Percentiles rank a stretch among this genome's conserved stretches.
These are phyloP conservation scores for Lactarius evosmus DNA, from an alignment of 768 basidiomycete genomes.

Conservation along the genomic window DNA sequence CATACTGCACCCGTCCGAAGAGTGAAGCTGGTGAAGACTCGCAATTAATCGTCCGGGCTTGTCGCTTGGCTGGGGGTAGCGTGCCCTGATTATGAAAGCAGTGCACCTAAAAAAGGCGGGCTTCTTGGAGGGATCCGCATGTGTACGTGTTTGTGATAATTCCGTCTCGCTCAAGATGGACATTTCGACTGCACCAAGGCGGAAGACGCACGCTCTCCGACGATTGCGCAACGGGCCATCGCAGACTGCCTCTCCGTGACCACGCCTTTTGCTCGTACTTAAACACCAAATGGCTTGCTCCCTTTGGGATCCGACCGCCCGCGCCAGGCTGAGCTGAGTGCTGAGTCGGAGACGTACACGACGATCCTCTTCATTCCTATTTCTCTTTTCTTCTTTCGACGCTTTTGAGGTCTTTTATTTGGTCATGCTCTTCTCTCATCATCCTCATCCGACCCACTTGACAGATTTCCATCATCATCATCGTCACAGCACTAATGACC, in stretches of 20 bases:
- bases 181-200: not conserved
- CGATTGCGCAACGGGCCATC: not conserved
- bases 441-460: conserved; percentile 3
- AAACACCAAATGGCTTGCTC: conserved; percentile 28
- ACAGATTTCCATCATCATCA: conserved; percentile 18
- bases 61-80: not conserved
- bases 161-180: not conserved
- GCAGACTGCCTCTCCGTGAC: conserved; percentile 12
- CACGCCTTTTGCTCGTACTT: conserved; percentile 25
- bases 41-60: conserved; percentile 14
- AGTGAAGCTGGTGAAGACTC: not conserved
- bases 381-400: not conserved
- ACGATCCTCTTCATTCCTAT: conserved; percentile 18
- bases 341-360: too few species aligned
- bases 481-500: conserved; percentile 6
- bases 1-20: conserved; percentile 1
- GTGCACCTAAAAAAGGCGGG: not conserved
- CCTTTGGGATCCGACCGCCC: conserved; percentile 17
- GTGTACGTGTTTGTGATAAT: not conserved
- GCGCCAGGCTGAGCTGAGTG: conserved; percentile 12
- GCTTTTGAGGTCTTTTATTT: conserved; percentile 4
- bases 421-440: conserved; percentile 18
- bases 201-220: not conserved
- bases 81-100: conserved; percentile 2
- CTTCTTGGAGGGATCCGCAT: conserved; percentile 13